Evolutionary conservation across 345 rosid species (phyloP).

Genomic region (Sisymbrium irio): DNA sequence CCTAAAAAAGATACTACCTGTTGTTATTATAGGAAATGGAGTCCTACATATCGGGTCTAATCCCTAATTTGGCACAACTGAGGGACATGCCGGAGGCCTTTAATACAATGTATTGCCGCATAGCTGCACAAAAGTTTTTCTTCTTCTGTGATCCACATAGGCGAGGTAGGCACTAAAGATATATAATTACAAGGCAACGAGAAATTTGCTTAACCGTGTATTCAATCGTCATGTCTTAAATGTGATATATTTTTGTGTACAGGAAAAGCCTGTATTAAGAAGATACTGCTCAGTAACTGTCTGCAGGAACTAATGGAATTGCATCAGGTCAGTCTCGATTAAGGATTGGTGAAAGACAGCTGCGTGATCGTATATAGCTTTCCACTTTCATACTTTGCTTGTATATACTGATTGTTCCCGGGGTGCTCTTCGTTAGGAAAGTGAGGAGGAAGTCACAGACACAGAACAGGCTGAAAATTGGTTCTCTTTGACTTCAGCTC

Average conservation of each 20-base stretch:
- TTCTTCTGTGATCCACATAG: conserved; percentile 98
- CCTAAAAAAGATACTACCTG: conserved; percentile 2
- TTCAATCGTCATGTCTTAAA: background rate
- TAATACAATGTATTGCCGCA: conserved; percentile 88
- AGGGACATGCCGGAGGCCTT: conserved; percentile 88
- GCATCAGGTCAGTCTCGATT: conserved; percentile 67
- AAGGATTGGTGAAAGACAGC: conserved; percentile 1
- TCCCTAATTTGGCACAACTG: conserved; percentile 95
- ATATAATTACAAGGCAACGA: background rate
- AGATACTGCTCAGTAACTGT: conserved; percentile 93
- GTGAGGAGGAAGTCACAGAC: conserved; percentile 96
- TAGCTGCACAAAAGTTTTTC: conserved; percentile 97
- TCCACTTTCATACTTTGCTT: background rate
- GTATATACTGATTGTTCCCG: background rate
- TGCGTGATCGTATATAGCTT: background rate
- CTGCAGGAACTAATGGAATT: conserved; percentile 99
- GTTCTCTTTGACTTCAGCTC: conserved; percentile 99
- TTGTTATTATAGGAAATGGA: conserved; percentile 82
- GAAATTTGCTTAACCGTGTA: background rate
- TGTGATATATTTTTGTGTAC: conserved; percentile 25
- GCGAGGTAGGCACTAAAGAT: conserved; percentile 55
- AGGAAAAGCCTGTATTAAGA: conserved; percentile 98
- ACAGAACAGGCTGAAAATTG: conserved; percentile 99
- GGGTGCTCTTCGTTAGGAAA: conserved; percentile 56
- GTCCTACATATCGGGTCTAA: conserved; percentile 83